Evolutionary conservation across 371 early-diverging fungal species (phyloP), one percentile per base, ranked within the genome.

Genomic region (Mucor circinelloides): DNA sequence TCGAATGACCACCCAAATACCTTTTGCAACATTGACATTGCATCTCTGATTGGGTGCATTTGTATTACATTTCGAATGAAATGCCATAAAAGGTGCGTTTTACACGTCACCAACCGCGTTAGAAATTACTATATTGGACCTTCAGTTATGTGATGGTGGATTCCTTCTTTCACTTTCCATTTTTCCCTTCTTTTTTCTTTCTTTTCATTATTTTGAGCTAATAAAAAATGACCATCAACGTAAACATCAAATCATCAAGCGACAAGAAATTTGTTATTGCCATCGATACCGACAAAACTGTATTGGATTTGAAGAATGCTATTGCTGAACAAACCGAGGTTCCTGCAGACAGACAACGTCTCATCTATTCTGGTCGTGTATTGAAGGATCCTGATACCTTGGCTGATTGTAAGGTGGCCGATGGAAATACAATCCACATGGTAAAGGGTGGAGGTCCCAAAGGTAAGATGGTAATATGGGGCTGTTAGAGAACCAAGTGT

Each of bases 351-450:
- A 83, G 89, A 66, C 95, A 94, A 79, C 87, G 96, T 32, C 87
- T 99, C 59, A 99, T 99, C 73, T 99, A 88, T 73, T 90, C 96
- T 34, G 99, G 99, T 12, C 85, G 91, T 60, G 95, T 99, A 19
- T 87, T 99, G 57, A 97, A 99, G 85, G 97, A 99, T 78, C 88
- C 77, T 27, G 96, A 97, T 44, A 85, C 83, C 0, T 74, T 99
- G 15, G 75, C 79, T 7, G 81, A 79, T 23, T 95, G 94, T 83
- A 97, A 96, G 75, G 84, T 99, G 38, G 85, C 84, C 0, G 90
- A 91, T 42, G 90, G 88, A 0, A 83, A 87, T 69, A 94, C 94
- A 19, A 85, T 96, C 3, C 96, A 96, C 64, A 88, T 96, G 90
- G 95, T 96, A 9, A 87, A 86, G 44, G 87, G 94, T 21, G 82